Evolutionary conservation across 1,284 basidiomycete genomes (phyloP), one percentile per base, ranked within the genome.

Genomic region (Taiwanofungus camphoratus): DNA sequence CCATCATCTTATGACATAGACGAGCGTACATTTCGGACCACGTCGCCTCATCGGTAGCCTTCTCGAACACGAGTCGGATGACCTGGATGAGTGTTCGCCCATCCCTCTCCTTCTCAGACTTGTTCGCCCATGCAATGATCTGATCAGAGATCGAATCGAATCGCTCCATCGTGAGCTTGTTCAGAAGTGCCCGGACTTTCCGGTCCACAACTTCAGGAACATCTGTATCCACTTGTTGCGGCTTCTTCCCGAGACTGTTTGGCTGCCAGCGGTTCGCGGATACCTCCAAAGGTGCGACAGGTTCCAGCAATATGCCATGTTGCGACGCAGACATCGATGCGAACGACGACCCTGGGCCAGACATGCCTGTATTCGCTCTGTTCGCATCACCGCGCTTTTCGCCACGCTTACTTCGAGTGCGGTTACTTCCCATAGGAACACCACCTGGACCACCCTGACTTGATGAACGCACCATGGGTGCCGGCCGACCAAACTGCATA

Each of bases 21-120:
- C 87, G 82, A 21, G 95, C 95, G 64, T 98, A 97, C 90, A 97
- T 96, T 71, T 92, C 89, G 8, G 89, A 93, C 87, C 90, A 96
- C 27, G 85, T 82, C 13, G 91, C 91, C 66, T 98, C 93, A 66
- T 96, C 53, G 1, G 55, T 58, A 3, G 93, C 93, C 74, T 95
- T 95, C 66, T 98, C 93, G 65, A 97, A 97, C 35, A 98, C 90
- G 42, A 97, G 83, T 53, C 86, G 83, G 67, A 97, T 97, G 61
- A 98, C 94, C 58, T 94, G 90, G 55, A 95, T 92, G 56, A 98
- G 77, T 1, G 93, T 97, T 49, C 88, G 79, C 3, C 93, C 94
- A 60, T 98, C 92, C 60, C 80, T 89, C 75, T 99, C 94, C 53
- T 84, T 77, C 66, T 86, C 82, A 4, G 89, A 93, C 71, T 84